Conservation (phyloP, 352 stramenopile genomes). For the Phytophthora vignae region DNA sequence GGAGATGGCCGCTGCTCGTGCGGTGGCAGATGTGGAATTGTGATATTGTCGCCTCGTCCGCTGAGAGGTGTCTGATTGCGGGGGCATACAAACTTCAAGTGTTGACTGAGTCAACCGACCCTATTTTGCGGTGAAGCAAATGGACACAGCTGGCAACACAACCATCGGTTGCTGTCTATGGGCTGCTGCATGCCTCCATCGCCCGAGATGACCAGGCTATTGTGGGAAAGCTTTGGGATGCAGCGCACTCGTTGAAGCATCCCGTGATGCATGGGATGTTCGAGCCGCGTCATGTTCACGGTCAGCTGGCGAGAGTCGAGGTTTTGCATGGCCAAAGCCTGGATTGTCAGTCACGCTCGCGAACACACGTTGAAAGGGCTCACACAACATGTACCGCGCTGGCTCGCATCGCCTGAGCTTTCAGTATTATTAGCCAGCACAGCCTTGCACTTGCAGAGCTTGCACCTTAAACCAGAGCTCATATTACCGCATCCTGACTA, state of each 20-base stretch:
- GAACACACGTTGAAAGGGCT: constrained; percentile 22
- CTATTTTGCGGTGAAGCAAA: not conserved
- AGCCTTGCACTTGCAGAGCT: not conserved
- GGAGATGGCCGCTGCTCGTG: constrained; percentile 21
- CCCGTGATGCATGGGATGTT: not conserved
- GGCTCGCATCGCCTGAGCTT: not conserved
- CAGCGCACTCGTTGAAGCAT: not conserved
- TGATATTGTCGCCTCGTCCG: constrained; percentile 11
- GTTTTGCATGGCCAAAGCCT: not conserved
- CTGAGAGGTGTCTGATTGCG: constrained; percentile 31
- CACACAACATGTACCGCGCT: not conserved
- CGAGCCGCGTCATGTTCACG: not conserved
- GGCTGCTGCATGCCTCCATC: not conserved
- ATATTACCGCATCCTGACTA: not conserved
- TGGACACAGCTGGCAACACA: not conserved
- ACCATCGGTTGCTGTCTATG: not conserved
- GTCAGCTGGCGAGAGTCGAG: not conserved
- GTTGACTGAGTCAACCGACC: not conserved
- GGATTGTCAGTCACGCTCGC: constrained; percentile 22
- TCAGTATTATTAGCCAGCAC: not conserved
- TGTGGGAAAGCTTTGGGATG: not conserved
- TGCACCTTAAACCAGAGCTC: not conserved
- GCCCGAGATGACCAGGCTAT: not conserved
- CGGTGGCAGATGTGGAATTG: constrained; percentile 19
- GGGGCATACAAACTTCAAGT: constrained; percentile 31